phyloP scores from a whole-genome alignment of 306 rosid genomes.

The Argentina anserina region DNA sequence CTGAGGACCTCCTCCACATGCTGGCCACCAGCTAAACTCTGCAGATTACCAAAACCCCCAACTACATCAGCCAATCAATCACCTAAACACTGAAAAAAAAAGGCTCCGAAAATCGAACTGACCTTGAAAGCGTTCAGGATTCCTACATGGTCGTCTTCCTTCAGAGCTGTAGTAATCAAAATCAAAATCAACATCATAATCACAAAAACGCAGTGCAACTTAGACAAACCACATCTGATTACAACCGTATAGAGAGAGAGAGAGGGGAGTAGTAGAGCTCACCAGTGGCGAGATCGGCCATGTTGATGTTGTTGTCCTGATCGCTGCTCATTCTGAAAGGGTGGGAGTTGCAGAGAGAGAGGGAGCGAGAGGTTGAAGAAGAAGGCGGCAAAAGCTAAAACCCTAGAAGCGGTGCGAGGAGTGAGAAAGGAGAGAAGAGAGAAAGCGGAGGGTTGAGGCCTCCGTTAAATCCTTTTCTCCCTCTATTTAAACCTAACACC shows the following conservation, averaged over 20 bases:
- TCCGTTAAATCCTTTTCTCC: slow-evolving; percentile 35
- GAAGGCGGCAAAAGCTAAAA: slow-evolving; percentile 45
- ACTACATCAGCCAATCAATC: background rate
- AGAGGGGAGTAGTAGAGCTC: background rate
- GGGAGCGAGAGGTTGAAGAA: slow-evolving; percentile 4
- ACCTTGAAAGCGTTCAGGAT: slow-evolving; percentile 91
- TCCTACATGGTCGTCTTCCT: slow-evolving; percentile 65
- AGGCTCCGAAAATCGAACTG: background rate
- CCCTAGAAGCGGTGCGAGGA: slow-evolving; percentile 51
- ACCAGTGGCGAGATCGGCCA: slow-evolving; percentile 81
- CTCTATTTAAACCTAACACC: slow-evolving; percentile 22
- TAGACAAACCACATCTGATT: background rate
- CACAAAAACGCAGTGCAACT: background rate
- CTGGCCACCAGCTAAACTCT: slow-evolving; percentile 83
- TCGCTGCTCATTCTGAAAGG: slow-evolving; percentile 58
- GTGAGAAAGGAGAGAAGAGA: slow-evolving; percentile 19
- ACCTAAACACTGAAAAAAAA: background rate
- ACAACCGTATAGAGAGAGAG: background rate
- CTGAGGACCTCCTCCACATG: slow-evolving; percentile 62
- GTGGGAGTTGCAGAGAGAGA: background rate
- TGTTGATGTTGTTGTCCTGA: slow-evolving; percentile 49
- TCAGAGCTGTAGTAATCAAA: slow-evolving; percentile 44
- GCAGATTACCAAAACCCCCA: slow-evolving; percentile 40
- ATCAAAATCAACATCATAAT: background rate
- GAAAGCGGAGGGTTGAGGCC: slow-evolving; percentile 29